Conservation (phyloP, 1,284 basidiomycete species). For the Golubevia sp. region DNA sequence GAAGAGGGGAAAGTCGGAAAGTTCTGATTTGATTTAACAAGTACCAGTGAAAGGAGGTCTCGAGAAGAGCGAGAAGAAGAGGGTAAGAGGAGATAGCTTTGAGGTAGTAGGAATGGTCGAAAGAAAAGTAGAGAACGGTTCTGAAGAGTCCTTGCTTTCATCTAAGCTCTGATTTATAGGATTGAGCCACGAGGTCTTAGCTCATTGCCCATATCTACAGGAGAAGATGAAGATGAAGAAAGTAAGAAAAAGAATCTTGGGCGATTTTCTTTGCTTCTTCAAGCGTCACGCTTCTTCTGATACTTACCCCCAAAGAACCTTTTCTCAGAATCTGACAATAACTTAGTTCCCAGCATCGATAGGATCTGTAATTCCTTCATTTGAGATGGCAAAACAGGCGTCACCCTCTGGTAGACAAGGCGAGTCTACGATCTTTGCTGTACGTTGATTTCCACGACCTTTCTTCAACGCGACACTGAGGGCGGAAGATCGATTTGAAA, state of each 20-base stretch:
- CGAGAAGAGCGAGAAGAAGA: conserved; percentile 10
- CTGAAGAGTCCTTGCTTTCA: too few species aligned
- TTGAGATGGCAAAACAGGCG: conserved; percentile 84
- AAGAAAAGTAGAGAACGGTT: too few species aligned
- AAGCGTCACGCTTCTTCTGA: conserved; percentile 78
- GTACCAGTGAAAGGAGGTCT: conserved; percentile 26
- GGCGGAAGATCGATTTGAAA: not conserved
- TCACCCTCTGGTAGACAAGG: conserved; percentile 97
- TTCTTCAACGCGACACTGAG: conserved; percentile 86
- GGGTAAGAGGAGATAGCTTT: too few species aligned
- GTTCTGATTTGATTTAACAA: too few species aligned
- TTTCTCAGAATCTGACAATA: too few species aligned
- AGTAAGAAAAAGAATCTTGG: not conserved
- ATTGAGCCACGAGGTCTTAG: too few species aligned
- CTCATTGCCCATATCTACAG: too few species aligned
- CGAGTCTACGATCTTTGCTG: conserved; percentile 97
- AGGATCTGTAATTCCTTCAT: conserved; percentile 62
- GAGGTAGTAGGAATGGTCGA: too few species aligned
- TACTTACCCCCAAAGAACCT: too few species aligned
- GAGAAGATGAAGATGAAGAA: too few species aligned
- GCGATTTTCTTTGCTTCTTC: not conserved
- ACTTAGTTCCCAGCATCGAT: conserved; percentile 75
- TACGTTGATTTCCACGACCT: conserved; percentile 85
- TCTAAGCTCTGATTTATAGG: too few species aligned
- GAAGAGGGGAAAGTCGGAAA: too few species aligned